Evolutionary conservation across 305 asterid species (phyloP).

Genomic region (Fraxinus nigra): DNA sequence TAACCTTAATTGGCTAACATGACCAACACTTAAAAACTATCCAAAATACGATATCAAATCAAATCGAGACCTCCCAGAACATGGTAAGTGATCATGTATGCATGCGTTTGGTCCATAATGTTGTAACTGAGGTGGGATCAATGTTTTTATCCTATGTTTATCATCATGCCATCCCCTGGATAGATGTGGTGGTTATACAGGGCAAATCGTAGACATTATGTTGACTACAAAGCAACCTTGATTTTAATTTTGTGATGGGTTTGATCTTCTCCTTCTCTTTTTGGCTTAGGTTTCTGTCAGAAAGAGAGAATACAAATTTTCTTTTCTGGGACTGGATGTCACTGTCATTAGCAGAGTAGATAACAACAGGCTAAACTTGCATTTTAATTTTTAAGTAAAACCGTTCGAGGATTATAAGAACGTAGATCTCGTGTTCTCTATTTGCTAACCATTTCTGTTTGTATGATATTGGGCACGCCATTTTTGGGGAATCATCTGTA

Average conservation of each 20-base stretch:
- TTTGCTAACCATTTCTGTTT: not conserved
- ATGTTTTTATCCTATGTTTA: not conserved
- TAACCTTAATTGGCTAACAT: not conserved
- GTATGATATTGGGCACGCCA: not conserved
- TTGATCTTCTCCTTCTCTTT: slow-evolving; percentile 7
- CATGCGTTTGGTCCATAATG: not conserved
- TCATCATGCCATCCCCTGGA: not conserved
- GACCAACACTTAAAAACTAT: not conserved
- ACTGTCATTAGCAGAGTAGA: not conserved
- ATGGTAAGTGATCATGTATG: not conserved
- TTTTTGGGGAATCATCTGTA: slow-evolving; percentile 7
- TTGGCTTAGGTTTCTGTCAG: not conserved
- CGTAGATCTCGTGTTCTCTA: not conserved
- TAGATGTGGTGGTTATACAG: slow-evolving; percentile 1
- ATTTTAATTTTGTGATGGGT: not conserved
- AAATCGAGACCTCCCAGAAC: not conserved
- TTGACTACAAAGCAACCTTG: not conserved
- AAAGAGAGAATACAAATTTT: not conserved
- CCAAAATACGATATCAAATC: not conserved
- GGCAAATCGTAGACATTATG: not conserved
- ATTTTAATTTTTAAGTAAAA: not conserved
- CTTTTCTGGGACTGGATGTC: not conserved
- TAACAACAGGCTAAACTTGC: not conserved
- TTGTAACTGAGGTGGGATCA: not conserved
- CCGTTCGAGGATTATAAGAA: not conserved